Percentiles rank a stretch among this genome's conserved stretches.
Evolutionary conservation across 2,329 filamentous ascomycete species (phyloP).

Genomic region (Hypoxylon sp.): DNA sequence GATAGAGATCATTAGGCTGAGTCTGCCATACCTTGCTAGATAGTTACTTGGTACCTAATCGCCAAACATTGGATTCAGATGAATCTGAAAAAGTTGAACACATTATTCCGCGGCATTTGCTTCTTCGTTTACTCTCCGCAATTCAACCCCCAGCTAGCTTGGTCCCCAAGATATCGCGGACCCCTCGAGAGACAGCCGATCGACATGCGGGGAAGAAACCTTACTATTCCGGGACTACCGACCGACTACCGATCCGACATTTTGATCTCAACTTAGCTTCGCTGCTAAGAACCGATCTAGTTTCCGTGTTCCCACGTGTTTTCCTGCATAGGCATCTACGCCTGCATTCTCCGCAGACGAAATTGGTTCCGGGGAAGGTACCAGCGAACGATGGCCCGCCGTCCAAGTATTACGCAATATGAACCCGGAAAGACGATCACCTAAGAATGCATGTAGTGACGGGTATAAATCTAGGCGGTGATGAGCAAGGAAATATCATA

Average conservation of each 20-base stretch:
- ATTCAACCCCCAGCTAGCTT: not conserved
- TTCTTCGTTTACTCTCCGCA: not conserved
- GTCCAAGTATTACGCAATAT: conserved; percentile 14
- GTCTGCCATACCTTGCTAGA: too few relatives aligned
- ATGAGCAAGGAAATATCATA: not conserved
- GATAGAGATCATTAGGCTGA: too few relatives aligned
- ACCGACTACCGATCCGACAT: conserved; percentile 23
- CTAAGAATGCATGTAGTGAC: not conserved
- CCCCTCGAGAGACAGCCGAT: not conserved
- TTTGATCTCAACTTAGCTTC: conserved; percentile 13
- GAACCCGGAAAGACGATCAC: conserved; percentile 7
- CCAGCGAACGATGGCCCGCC: not conserved
- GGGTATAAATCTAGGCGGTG: conserved; percentile 3
- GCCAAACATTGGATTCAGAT: not conserved
- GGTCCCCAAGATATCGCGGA: too few relatives aligned
- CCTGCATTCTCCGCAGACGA: conserved; percentile 4
- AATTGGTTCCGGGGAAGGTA: not conserved
- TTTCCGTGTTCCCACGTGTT: not conserved
- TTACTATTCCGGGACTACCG: conserved; percentile 18
- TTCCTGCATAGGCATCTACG: conserved; percentile 11
- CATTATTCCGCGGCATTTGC: not conserved
- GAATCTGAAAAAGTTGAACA: not conserved
- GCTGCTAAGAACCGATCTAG: conserved; percentile 1
- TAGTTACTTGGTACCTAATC: not conserved
- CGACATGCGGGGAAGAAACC: conserved; percentile 1